A percentile compares a stretch with the other conserved stretches of the same genome.
Conservation (phyloP, 2,329 filamentous ascomycete genomes). For the Aureobasidium sp. region DNA sequence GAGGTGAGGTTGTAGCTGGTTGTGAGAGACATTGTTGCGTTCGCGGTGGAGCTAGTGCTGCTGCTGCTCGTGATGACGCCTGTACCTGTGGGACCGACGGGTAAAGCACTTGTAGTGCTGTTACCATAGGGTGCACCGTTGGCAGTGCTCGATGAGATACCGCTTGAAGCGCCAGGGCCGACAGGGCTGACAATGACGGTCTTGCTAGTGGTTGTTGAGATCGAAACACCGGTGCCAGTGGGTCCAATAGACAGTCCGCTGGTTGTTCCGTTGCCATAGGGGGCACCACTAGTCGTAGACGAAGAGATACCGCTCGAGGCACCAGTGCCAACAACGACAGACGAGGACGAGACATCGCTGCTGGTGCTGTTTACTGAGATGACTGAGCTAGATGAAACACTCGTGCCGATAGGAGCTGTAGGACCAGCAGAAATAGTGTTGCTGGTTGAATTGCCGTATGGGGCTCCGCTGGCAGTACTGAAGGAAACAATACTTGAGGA, state of each 20-base stretch:
- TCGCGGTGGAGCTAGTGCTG: neutral
- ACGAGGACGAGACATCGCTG: neutral
- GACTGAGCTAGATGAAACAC: neutral
- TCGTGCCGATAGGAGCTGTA: neutral
- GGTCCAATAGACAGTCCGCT: neutral
- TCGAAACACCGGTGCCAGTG: neutral
- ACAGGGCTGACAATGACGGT: neutral
- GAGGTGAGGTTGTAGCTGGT: constrained; percentile 10
- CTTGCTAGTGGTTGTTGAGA: neutral
- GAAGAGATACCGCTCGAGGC: constrained; percentile 2
- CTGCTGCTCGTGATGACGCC: neutral
- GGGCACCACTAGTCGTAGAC: neutral
- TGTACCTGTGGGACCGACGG: constrained; percentile 11
- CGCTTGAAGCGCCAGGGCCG: neutral
- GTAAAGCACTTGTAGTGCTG: constrained; percentile 1
- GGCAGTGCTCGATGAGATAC: neutral
- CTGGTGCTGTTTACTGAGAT: neutral
- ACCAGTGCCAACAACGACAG: neutral
- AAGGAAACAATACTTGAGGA: neutral
- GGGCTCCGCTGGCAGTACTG: neutral
- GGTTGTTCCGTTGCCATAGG: neutral
- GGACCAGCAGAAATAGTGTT: neutral
- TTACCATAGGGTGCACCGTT: constrained; percentile 3
- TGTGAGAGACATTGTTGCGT: neutral
- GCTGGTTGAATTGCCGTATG: neutral